phyloP scores from a whole-genome alignment of 805 yeast genomes.

The Ascoidea asiatica region DNA sequence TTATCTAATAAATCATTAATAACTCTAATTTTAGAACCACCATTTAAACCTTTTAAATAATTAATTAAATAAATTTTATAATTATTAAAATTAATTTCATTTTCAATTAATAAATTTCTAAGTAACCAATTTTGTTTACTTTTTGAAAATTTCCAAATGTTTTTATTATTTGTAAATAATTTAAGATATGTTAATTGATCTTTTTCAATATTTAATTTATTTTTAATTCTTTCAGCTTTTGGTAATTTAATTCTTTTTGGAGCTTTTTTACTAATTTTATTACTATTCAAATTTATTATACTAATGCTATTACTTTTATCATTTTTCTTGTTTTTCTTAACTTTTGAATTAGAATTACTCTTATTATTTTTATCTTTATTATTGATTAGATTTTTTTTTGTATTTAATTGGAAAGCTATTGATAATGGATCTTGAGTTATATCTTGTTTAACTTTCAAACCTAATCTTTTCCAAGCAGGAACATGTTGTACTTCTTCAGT shows the following conservation, averaged over 20 bases:
- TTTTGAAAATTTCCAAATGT: conserved; percentile 72
- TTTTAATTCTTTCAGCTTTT: conserved; percentile 42
- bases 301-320: conserved; percentile 7
- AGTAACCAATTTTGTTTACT: conserved; percentile 81
- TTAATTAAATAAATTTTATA: conserved; percentile 36
- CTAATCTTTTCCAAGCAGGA: conserved; percentile 83
- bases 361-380: too few species aligned
- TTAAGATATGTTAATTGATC: conserved; percentile 60
- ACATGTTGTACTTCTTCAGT: conserved; percentile 18
- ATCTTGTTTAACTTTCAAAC: conserved; percentile 44
- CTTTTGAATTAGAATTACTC: conserved; percentile 23
- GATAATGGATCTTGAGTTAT: conserved; percentile 31
- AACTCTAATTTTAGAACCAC: conserved; percentile 52
- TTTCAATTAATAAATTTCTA: conserved; percentile 42
- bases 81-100: conserved; percentile 17
- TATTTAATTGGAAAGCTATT: conserved; percentile 28
- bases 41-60: conserved; percentile 53
- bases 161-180: conserved; percentile 40
- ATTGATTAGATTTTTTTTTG: too few species aligned
- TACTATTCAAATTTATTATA: conserved; percentile 7
- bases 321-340: conserved; percentile 13
- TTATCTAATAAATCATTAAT: conserved; percentile 32
- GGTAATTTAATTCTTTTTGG: conserved; percentile 63
- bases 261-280: conserved; percentile 30
- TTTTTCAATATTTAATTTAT: conserved; percentile 67